Conservation (phyloP, 805 yeast species). For the Ogataea sp. region DNA sequence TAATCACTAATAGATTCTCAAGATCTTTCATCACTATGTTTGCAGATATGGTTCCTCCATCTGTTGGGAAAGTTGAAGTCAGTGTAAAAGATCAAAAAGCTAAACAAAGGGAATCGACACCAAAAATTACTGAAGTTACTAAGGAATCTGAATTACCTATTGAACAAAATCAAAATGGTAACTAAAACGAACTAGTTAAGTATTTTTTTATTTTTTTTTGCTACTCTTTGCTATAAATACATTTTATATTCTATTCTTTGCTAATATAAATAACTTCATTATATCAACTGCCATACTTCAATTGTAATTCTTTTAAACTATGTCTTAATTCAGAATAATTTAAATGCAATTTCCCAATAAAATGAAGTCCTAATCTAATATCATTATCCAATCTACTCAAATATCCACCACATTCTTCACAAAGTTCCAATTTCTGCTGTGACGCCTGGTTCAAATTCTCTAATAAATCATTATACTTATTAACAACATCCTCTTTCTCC, state of each 20-base stretch:
- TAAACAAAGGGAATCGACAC: background rate
- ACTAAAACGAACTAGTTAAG: too few species aligned
- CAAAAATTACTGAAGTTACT: background rate
- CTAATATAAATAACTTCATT: background rate
- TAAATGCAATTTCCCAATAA: slow-evolving; percentile 77
- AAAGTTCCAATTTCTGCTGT: slow-evolving; percentile 85
- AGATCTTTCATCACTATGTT: slow-evolving; percentile 14
- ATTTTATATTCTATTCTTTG: too few species aligned
- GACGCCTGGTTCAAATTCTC: slow-evolving; percentile 79
- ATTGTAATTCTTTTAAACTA: slow-evolving; percentile 34
- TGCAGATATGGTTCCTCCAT: slow-evolving; percentile 26
- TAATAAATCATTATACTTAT: slow-evolving; percentile 47
- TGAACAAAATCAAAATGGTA: background rate
- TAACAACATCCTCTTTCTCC: slow-evolving; percentile 44
- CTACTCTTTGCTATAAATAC: too few species aligned
- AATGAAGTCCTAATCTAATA: slow-evolving; percentile 82
- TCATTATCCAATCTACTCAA: slow-evolving; percentile 81
- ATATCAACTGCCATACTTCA: slow-evolving; percentile 12
- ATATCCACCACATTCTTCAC: slow-evolving; percentile 86
- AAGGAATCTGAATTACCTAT: background rate
- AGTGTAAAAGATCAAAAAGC: too few species aligned
- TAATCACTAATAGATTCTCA: slow-evolving; percentile 7
- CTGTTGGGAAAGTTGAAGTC: slow-evolving; percentile 22
- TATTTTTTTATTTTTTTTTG: too few species aligned
- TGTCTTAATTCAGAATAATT: slow-evolving; percentile 74